Evolutionary conservation across 2,329 filamentous ascomycete species (phyloP), one percentile per base, ranked within the genome.

Genomic region (Pseudogymnoascus sp.): DNA sequence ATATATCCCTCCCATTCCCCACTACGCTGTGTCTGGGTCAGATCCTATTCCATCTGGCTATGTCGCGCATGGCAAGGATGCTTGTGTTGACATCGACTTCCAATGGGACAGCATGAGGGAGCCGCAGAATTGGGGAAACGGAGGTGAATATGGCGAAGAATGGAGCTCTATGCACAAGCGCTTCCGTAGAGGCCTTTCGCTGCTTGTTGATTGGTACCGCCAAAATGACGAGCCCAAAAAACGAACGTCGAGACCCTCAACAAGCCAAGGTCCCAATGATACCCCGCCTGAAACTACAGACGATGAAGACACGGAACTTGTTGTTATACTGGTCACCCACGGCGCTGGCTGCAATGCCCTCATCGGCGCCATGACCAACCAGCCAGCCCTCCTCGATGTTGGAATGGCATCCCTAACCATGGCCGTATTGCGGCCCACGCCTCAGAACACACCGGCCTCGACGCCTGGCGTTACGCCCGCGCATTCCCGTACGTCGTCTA

Each of bases 331-430:
- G 6, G 89, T 99, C 22, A 96, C 95, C 0, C 95, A 99, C 72
- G 93, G 93, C 24, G 95, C 95, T 12, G 95, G 95, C 40, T 96
- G 93, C 76, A 99, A 99, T 77, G 95, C 95, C 2, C 77, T 99
- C 50, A 93, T 99, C 66, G 92, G 93, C 11, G 92, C 92, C 26
- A 84, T 99, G 67, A 96, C 93, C 0, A 90, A 93, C 65, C 90
- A 96, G 71, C 93, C 95, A 0, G 92, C 96, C 0, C 81, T 99
- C 12, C 85, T 96, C 71, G 93, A 98, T 72, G 89, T 98, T 14
- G 89, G 88, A 28, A 90, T 96, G 77, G 90, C 93, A 0, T 96
- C 93, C 3, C 81, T 99, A 59, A 97, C 93, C 1, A 89, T 97
- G 87, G 93, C 93, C 4, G 82, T 88, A 14, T 82, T 87, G 60